A percentile compares a stretch with the other conserved stretches of the same genome.
Evolutionary conservation across 177 flowering plant species (phyloP).

Genomic region (Tripterygium wilfordii): DNA sequence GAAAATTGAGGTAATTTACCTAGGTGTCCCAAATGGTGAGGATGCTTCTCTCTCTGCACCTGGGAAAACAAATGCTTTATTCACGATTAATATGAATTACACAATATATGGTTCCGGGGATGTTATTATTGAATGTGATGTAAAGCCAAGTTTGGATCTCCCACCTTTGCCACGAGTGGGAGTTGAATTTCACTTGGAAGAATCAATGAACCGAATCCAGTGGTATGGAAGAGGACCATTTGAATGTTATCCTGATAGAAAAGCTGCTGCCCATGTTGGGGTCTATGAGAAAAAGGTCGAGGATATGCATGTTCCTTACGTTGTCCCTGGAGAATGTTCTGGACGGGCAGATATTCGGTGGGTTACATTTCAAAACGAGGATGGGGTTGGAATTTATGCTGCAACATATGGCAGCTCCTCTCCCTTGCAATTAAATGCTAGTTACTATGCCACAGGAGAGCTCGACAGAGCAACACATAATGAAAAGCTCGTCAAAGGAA

Average conservation of each 20-base stretch:
- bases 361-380: constrained; percentile 64
- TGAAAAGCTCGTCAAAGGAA: constrained; percentile 72
- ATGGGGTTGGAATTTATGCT: constrained; percentile 69
- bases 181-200: constrained; percentile 70
- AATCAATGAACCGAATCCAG: constrained; percentile 48
- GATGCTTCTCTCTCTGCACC: constrained; percentile 12
- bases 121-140: constrained; percentile 58
- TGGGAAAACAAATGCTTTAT: constrained; percentile 27
- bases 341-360: constrained; percentile 98
- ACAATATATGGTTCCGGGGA: constrained; percentile 79
- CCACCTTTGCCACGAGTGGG: constrained; percentile 98
- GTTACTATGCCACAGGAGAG: constrained; percentile 73
- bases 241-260: constrained; percentile 96
- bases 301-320: constrained; percentile 90
- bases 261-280: constrained; percentile 84
- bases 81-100: constrained; percentile 49
- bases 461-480: constrained; percentile 77
- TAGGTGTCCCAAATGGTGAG: constrained; percentile 34
- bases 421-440: constrained; percentile 94
- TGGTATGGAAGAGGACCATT: constrained; percentile 98
- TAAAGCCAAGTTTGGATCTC: constrained; percentile 55
- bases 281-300: constrained; percentile 56
- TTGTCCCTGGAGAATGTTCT: constrained; percentile 79
- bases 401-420: constrained; percentile 68
- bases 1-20: constrained; percentile 39